Conservation (phyloP, 2,329 filamentous ascomycete genomes). For the Venturia pyrina region DNA sequence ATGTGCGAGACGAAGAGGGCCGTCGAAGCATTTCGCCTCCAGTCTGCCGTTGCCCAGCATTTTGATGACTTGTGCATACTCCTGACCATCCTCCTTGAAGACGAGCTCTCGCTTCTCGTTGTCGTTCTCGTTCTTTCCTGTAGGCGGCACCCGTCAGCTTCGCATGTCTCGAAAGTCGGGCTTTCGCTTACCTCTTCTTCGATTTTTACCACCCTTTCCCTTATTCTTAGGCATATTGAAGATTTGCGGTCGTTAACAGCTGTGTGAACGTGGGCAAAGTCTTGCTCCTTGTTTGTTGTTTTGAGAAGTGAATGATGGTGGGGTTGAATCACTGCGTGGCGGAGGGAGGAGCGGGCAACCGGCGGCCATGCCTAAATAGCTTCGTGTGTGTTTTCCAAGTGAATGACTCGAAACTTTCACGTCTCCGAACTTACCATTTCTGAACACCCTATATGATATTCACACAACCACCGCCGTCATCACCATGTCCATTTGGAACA, state of each 20-base stretch:
- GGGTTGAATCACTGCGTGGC: neutral
- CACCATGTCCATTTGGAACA: neutral
- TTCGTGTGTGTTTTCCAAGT: neutral
- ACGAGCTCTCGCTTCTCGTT: slow-evolving; percentile 98
- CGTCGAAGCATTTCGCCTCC: slow-evolving; percentile 92
- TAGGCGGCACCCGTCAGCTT: neutral
- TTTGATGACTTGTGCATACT: slow-evolving; percentile 82
- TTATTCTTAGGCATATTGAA: slow-evolving; percentile 94
- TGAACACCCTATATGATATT: neutral
- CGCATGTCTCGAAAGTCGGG: neutral
- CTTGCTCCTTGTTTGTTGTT: neutral
- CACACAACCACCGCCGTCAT: neutral
- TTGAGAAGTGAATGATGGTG: neutral
- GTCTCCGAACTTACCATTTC: neutral
- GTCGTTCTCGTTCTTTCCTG: slow-evolving; percentile 53
- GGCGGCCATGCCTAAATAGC: neutral
- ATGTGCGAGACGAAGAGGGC: slow-evolving; percentile 73
- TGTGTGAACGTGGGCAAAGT: neutral
- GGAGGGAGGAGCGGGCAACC: neutral
- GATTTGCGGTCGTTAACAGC: neutral
- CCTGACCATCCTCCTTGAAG: slow-evolving; percentile 98
- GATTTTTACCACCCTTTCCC: slow-evolving; percentile 99
- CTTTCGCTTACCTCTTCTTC: slow-evolving; percentile 88
- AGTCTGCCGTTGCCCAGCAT: slow-evolving; percentile 91
- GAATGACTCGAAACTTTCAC: neutral